A percentile compares a stretch with the other conserved stretches of the same genome.
These are phyloP conservation scores for Botrytis hyacinthi DNA, from an alignment of 2,329 filamentous ascomycete genomes.

Conservation along the genomic window DNA sequence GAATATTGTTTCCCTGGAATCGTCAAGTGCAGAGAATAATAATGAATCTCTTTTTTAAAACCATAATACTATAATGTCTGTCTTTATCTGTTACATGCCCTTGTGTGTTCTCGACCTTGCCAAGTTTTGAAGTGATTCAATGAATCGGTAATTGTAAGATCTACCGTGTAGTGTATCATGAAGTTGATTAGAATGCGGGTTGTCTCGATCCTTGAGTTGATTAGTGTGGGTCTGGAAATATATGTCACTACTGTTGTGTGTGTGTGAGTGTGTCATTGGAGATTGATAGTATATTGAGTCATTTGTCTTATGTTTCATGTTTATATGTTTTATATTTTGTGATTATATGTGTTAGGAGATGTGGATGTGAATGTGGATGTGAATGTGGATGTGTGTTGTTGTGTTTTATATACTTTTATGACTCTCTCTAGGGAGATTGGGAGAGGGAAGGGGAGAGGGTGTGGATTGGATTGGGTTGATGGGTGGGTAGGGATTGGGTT, in stretches of 20 bases:
- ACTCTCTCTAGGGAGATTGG: no score
- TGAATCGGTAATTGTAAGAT: not conserved
- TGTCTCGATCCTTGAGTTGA: not conserved
- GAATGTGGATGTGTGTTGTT: no score
- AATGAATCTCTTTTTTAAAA: conserved; percentile 20
- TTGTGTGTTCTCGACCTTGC: not conserved
- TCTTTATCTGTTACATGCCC: not conserved
- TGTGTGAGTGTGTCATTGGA: not conserved
- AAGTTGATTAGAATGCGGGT: not conserved
- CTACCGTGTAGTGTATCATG: not conserved
- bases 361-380: no score
- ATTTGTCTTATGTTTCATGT: not conserved
- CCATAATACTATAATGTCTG: not conserved
- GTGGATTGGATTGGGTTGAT: no score
- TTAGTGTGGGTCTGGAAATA: not conserved
- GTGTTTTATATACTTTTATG: no score
- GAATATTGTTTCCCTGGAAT: conserved; percentile 21
- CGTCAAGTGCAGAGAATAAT: conserved; percentile 19
- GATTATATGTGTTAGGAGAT: no score
- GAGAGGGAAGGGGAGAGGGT: no score
- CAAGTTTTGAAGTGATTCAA: not conserved
- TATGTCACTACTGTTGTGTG: not conserved
- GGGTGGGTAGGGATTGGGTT: no score
- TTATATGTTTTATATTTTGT: not conserved
- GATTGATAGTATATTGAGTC: not conserved